These are phyloP conservation scores for Plasmodium relictum DNA, from an alignment of 169 alveolate species.

Conservation along the genomic window DNA sequence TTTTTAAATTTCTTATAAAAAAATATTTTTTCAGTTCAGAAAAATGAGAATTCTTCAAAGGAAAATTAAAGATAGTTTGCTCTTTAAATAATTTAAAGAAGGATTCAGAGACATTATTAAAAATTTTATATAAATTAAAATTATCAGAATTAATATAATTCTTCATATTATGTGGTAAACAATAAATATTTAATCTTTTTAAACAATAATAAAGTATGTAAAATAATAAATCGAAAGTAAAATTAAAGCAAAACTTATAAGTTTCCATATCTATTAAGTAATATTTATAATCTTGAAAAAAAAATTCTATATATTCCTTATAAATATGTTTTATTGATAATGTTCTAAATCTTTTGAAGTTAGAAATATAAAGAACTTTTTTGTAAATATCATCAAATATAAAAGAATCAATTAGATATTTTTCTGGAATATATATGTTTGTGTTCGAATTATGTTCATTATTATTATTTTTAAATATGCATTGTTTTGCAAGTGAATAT, in stretches of 20 bases:
- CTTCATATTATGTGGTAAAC: conserved; percentile 51
- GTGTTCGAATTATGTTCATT: background rate
- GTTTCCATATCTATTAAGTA: conserved; percentile 14
- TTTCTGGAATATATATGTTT: conserved; percentile 17
- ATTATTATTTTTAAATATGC: background rate
- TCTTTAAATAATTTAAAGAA: conserved; percentile 26
- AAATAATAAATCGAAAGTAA: conserved; percentile 38
- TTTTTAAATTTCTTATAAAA: conserved; percentile 47
- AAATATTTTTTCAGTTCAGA: conserved; percentile 34
- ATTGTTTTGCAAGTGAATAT: background rate
- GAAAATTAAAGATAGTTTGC: conserved; percentile 3
- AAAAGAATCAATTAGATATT: conserved; percentile 33
- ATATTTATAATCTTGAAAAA: conserved; percentile 15
- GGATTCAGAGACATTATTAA: conserved; percentile 42
- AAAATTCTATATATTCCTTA: conserved; percentile 33
- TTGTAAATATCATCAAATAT: conserved; percentile 42
- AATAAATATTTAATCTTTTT: conserved; percentile 38
- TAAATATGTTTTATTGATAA: conserved; percentile 34
- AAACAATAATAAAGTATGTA: conserved; percentile 41
- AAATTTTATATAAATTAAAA: conserved; percentile 31
- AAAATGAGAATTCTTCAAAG: conserved; percentile 25
- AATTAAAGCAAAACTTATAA: conserved; percentile 29
- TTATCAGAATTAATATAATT: conserved; percentile 32
- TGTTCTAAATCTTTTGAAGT: conserved; percentile 28
- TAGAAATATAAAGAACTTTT: conserved; percentile 17